Evolutionary conservation across 257 asterid species (phyloP).

Genomic region (Avicennia marina): DNA sequence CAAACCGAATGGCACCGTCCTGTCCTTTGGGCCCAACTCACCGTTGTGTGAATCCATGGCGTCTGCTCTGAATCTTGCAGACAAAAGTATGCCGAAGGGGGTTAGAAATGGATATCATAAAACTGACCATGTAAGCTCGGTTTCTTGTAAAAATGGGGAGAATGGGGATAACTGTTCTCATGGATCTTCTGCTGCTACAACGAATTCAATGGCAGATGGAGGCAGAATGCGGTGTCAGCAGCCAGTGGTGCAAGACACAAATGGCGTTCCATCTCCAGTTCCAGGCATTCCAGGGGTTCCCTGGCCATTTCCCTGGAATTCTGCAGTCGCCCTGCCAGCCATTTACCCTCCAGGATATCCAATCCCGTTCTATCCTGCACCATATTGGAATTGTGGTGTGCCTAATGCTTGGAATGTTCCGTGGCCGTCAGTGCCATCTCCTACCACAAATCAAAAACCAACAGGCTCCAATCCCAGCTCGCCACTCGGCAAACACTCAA

Average conservation of each 20-base stretch:
- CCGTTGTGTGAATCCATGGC: constrained; percentile 49
- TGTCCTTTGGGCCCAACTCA: constrained; percentile 64
- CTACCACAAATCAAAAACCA: constrained; percentile 29
- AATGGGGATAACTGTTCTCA: constrained; percentile 41
- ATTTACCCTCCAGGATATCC: no score
- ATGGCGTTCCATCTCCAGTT: constrained; percentile 43
- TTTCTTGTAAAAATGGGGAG: not conserved
- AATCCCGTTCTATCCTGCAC: constrained; percentile 54
- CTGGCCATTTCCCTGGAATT: constrained; percentile 57
- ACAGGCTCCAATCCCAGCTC: constrained; percentile 36
- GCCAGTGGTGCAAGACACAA: constrained; percentile 36
- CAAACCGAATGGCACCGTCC: constrained; percentile 56
- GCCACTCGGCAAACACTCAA: constrained; percentile 67
- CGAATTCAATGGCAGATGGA: constrained; percentile 25
- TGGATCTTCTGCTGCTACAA: constrained; percentile 32
- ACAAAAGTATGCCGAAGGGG: constrained; percentile 29
- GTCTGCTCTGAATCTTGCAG: constrained; percentile 40
- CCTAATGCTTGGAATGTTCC: constrained; percentile 64
- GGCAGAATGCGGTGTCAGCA: constrained; percentile 27
- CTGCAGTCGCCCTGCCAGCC: constrained; percentile 49
- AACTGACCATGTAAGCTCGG: no score
- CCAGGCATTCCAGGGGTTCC: constrained; percentile 56
- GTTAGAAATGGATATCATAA: constrained; percentile 24
- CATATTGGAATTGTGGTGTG: constrained; percentile 56
- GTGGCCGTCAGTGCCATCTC: constrained; percentile 39